phyloP scores from a whole-genome alignment of 176 grass and related monocot genomes.

The Eragrostis nindensis region DNA sequence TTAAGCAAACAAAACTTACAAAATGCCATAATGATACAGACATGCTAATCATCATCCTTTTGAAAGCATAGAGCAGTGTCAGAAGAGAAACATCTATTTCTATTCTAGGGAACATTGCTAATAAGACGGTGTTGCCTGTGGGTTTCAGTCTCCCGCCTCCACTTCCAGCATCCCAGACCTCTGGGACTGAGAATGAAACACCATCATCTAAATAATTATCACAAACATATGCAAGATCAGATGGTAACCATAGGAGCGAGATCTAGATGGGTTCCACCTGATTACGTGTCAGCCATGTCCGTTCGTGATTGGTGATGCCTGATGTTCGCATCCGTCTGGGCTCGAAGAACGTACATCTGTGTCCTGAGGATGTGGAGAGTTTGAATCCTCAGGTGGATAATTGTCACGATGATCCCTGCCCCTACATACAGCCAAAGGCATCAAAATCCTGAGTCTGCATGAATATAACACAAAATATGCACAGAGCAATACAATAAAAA shows the following conservation, averaged over 20 bases:
- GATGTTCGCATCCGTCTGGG: constrained; percentile 20
- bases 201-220: not conserved
- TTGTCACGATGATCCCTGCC: constrained; percentile 38
- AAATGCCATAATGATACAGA: too few relatives aligned
- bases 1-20: too few relatives aligned
- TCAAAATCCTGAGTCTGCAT: not conserved
- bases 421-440: constrained; percentile 29
- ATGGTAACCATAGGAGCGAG: constrained; percentile 42
- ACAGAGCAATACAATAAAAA: not conserved
- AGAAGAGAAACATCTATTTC: not conserved
- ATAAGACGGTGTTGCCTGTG: not conserved
- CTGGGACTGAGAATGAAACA: constrained; percentile 19
- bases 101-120: constrained; percentile 30
- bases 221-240: not conserved
- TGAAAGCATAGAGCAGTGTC: too few relatives aligned
- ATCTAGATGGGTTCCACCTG: constrained; percentile 38
- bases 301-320: constrained; percentile 13
- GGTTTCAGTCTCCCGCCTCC: constrained; percentile 8
- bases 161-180: not conserved
- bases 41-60: too few relatives aligned
- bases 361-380: constrained; percentile 47
- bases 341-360: constrained; percentile 46
- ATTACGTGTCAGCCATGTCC: constrained; percentile 30
- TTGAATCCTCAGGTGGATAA: constrained; percentile 39
- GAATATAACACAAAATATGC: not conserved